Evolutionary conservation across 495 filamentous ascomycete species (phyloP), one percentile per base, ranked within the genome.

Genomic region (Lasiosphaeris hirsuta): DNA sequence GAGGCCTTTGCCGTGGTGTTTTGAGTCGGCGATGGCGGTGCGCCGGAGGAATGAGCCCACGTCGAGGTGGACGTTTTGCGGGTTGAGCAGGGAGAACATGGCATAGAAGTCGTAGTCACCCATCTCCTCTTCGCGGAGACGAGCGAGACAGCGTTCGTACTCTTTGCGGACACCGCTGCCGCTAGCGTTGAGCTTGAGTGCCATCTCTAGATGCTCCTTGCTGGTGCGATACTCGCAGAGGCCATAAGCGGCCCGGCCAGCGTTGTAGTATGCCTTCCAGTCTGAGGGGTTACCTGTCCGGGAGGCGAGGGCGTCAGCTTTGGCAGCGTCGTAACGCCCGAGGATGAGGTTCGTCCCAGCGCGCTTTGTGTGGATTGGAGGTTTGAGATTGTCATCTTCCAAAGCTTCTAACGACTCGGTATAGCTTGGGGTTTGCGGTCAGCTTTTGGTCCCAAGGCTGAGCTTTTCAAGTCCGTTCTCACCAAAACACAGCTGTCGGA

Each of bases 251-350:
- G 79, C 78, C 33, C 73, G 70, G 10, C 74, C 72, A 36, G 76
- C 75, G 10, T 74, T 74, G 63, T 76, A 80, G 54, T 79, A 73
- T 8, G 71, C 78, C 57, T 81, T 80, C 67, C 79, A 76, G 38
- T 74, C 69, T 0, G 68, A 44, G 0, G 63, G 34, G 0, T 59
- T 52, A 11, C 54, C 58, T 4, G 63, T 61, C 14, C 67, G 61
- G 0, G 71, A 67, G 1, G 63, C 57, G 1, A 75, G 67, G 13
- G 76, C 66, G 63, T 83, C 79, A 6, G 54, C 47, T 36, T 79
- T 69, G 7, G 81, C 79, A 4, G 73, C 67, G 55, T 81, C 76
- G 60, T 75, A 84, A 7, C 69, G 70, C 33, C 75, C 58, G 0
- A 69, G 72, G 42, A 73, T 68, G 3, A 83, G 67, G 36, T 67